Base-by-base conservation (phyloP, 306 rosid genomes). In the Hippophae gyantsensis region DNA sequence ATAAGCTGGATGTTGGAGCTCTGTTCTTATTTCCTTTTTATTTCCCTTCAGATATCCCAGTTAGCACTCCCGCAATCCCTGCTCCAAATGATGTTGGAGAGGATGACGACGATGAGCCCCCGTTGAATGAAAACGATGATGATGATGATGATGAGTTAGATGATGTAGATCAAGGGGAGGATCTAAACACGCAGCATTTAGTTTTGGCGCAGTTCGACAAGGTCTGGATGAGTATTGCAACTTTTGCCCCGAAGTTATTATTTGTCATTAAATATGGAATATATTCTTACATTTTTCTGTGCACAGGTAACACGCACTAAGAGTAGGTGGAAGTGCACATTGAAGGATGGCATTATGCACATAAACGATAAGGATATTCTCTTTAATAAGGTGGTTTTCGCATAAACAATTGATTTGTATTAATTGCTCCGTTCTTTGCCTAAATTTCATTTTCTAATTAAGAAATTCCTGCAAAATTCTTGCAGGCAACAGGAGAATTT, bases 181-280 rank as follows among this genome's bases (percentile, higher is more conserved):
- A 89, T 44, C 84, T 82, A 63, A 76, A 82, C 70, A 84, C 97
- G 26, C 84, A 81, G 8, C 95, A 84, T 82, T 79, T 93, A 61
- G 99, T 93, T 72, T 69, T 93, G 88, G 99, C 97, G 44, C 99
- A 93, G 81, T 89, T 89, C 80, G 99, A 93, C 70, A 92, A 92
- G 90, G 99, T 85, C 64, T 46, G 25, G 10, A 50, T 47, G 13
- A 38, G 38, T 43, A 3, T 13, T 0, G 25, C 8, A 12, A 53
- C 44, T 56, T 48, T 48, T 42, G 13, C 13, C 12, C 9, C 44
- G 8, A 27, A 7, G 6, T 38, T 10, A 40, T 7, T 18, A 6
- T 26, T 13, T 50, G 56, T 44, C 38, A n/a, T 65, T 10, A 26
- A 3, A 46, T 13, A 27, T 46, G 43, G 9, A 27, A 1, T 0